phyloP scores from a whole-genome alignment of 768 basidiomycete species.

The Epithele typhae region DNA sequence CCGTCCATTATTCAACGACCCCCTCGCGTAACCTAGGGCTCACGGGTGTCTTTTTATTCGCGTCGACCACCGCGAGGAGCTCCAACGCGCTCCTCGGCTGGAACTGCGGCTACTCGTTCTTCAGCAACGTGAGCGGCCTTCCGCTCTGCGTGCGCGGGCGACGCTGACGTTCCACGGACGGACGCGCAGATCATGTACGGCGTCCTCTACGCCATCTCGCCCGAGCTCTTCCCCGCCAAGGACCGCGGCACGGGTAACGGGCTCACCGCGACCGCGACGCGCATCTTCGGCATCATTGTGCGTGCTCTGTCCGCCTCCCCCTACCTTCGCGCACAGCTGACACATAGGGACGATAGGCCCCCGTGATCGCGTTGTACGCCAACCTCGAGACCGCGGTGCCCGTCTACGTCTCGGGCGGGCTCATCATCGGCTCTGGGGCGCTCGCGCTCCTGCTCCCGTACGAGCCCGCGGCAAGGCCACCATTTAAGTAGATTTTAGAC shows the following conservation, averaged over 20 bases:
- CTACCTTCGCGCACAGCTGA: neutral
- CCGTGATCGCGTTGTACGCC: conserved; percentile 67
- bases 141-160: neutral
- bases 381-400: conserved; percentile 61
- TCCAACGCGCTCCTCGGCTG: conserved; percentile 68
- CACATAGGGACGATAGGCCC: conserved; percentile 40
- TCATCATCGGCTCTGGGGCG: conserved; percentile 57
- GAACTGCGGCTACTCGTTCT: conserved; percentile 55
- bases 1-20: conserved; percentile 40
- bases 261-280: conserved; percentile 51
- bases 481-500: too few species aligned
- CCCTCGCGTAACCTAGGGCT: conserved; percentile 48
- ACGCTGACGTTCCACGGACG: neutral
- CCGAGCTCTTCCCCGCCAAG: conserved; percentile 69
- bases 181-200: conserved; percentile 65
- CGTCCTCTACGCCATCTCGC: conserved; percentile 65
- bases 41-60: conserved; percentile 73
- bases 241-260: conserved; percentile 73
- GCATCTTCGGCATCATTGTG: conserved; percentile 70
- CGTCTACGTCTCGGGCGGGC: conserved; percentile 64
- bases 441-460: conserved; percentile 65
- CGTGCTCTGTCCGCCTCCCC: conserved; percentile 21
- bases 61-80: conserved; percentile 67
- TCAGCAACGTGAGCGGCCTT: conserved; percentile 23
- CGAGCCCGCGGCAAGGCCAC: conserved; percentile 70